These are phyloP conservation scores for Backusella morwellensis DNA, from an alignment of 192 early-diverging fungal species.

Conservation along the genomic window DNA sequence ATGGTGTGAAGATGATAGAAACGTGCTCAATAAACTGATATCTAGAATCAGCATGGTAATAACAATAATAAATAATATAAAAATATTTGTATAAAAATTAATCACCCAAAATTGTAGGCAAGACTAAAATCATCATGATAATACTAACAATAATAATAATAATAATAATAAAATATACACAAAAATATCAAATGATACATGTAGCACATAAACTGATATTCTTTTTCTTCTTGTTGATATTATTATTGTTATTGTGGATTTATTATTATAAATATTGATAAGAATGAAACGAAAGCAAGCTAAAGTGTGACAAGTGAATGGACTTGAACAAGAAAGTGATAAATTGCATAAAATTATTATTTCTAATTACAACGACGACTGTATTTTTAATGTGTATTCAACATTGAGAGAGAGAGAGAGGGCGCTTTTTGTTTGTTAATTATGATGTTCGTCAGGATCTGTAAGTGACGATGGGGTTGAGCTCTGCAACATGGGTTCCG, in stretches of 20 bases:
- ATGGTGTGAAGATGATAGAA: conserved; percentile 28
- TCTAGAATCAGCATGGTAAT: conserved; percentile 8
- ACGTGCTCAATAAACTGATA: conserved; percentile 16
- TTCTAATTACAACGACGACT: background rate
- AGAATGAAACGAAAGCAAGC: too few relatives aligned
- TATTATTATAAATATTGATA: too few relatives aligned
- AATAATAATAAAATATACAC: background rate
- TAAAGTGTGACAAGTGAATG: too few relatives aligned
- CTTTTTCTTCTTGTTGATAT: too few relatives aligned
- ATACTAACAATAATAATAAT: background rate
- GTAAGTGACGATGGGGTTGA: background rate
- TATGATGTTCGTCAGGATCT: background rate
- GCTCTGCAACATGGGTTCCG: background rate
- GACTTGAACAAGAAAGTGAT: background rate
- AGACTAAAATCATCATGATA: background rate
- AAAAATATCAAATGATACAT: too few relatives aligned
- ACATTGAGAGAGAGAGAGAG: background rate
- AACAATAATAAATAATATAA: too few relatives aligned
- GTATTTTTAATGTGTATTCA: background rate
- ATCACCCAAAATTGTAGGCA: background rate
- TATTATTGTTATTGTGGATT: too few relatives aligned
- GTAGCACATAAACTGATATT: too few relatives aligned
- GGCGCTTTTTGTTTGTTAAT: background rate
- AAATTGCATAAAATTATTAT: background rate
- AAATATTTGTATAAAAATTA: too few relatives aligned